Percentiles rank a stretch among this genome's conserved stretches.
Evolutionary conservation across 2,329 filamentous ascomycete genomes (phyloP).

Genomic region (Ophiostoma tasmaniense): DNA sequence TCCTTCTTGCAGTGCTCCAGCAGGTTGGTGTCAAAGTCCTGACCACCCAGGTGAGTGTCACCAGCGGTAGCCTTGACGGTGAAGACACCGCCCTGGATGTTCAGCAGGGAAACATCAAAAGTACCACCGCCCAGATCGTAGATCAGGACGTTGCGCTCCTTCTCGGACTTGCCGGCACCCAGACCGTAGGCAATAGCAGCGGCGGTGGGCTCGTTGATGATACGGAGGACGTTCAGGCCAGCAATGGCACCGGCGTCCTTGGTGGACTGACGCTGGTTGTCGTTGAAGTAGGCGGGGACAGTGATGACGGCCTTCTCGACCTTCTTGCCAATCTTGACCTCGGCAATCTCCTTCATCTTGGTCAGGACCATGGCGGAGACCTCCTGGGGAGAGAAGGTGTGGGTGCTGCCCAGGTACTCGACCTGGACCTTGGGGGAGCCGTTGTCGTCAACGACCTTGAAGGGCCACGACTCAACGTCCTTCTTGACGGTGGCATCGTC

Average conservation of each 20-base stretch:
- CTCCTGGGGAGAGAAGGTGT: constrained; percentile 96
- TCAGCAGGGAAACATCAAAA: constrained; percentile 93
- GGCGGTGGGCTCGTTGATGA: constrained; percentile 99
- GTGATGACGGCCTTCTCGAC: constrained; percentile 99
- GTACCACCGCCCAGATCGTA: constrained; percentile 99
- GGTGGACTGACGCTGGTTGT: constrained; percentile 99
- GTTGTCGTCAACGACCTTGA: constrained; percentile 89
- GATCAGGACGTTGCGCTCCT: constrained; percentile 98
- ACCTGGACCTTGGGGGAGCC: constrained; percentile 90
- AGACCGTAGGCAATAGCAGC: constrained; percentile 98
- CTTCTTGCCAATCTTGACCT: constrained; percentile 97
- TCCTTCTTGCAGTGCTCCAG: constrained; percentile 97
- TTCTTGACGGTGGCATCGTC: constrained; percentile 97
- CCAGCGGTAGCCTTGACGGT: constrained; percentile 97
- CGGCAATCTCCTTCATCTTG: constrained; percentile 99
- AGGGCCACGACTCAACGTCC: constrained; percentile 97
- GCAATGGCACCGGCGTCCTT: constrained; percentile 98
- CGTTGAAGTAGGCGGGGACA: constrained; percentile 99
- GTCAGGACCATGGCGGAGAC: constrained; percentile 97
- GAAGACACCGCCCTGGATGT: constrained; percentile 99
- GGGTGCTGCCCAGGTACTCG: constrained; percentile 87
- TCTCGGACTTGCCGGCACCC: constrained; percentile 85
- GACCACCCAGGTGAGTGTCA: constrained; percentile 92
- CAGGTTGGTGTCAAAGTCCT: constrained; percentile 94
- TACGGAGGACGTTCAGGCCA: constrained; percentile 96